phyloP scores from a whole-genome alignment of 805 yeast genomes.

The Metschnikowia peoriensis region DNA sequence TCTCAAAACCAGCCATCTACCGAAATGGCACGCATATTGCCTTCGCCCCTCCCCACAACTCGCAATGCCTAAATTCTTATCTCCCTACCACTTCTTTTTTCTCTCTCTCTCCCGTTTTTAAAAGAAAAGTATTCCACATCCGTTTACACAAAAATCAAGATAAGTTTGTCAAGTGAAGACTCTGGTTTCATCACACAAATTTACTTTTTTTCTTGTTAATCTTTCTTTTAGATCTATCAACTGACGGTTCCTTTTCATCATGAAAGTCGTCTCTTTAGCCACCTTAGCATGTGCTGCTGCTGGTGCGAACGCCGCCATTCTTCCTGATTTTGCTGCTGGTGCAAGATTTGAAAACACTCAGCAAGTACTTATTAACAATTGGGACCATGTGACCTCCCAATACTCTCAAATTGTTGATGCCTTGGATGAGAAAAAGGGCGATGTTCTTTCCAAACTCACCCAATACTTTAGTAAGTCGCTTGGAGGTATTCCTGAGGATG shows the following conservation, averaged over 20 bases:
- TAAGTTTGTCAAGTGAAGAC: background rate
- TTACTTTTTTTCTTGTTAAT: background rate
- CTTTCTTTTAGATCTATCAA: background rate
- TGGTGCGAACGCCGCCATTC: conserved; percentile 16
- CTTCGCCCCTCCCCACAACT: conserved; percentile 3
- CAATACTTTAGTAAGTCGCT: conserved; percentile 50
- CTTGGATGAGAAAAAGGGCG: conserved; percentile 18
- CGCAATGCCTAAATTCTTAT: background rate
- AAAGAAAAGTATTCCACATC: background rate
- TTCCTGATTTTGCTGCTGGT: conserved; percentile 10
- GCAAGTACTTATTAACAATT: conserved; percentile 11
- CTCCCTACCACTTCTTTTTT: conserved; percentile 3
- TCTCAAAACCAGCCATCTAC: background rate
- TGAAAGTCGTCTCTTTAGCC: conserved; percentile 13
- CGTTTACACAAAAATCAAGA: background rate
- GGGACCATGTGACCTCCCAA: conserved; percentile 13
- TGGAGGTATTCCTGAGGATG: conserved; percentile 46
- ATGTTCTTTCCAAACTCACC: conserved; percentile 47
- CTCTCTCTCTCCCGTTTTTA: background rate
- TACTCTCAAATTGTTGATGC: conserved; percentile 14
- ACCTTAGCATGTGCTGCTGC: conserved; percentile 13
- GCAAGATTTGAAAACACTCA: conserved; percentile 10
- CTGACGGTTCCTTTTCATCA: background rate
- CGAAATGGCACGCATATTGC: conserved; percentile 2
- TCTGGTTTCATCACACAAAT: background rate